phyloP scores from a whole-genome alignment of 1,284 basidiomycete genomes.

The Naganishia liquefaciens region DNA sequence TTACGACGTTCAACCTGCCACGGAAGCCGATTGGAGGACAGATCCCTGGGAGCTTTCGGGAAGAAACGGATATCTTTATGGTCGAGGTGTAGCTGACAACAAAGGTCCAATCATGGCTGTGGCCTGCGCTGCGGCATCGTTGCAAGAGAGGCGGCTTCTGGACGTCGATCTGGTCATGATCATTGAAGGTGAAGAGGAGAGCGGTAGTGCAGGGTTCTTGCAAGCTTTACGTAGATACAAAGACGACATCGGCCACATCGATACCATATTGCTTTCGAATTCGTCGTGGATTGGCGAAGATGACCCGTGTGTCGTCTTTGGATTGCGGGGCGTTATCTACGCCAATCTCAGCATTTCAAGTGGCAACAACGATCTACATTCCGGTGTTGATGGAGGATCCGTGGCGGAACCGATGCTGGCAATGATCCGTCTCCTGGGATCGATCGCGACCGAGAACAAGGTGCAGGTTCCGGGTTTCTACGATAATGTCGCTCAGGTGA shows the following conservation, averaged over 20 bases:
- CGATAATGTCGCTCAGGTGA: conserved; percentile 68
- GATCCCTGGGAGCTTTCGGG: conserved; percentile 82
- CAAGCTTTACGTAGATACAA: conserved; percentile 74
- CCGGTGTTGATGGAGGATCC: conserved; percentile 86
- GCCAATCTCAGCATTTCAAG: conserved; percentile 63
- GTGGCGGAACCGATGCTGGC: conserved; percentile 87
- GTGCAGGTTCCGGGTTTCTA: conserved; percentile 84
- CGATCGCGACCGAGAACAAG: conserved; percentile 63
- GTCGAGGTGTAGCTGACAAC: conserved; percentile 85
- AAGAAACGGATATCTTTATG: conserved; percentile 89
- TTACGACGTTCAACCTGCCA: conserved; percentile 87
- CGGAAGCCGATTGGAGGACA: conserved; percentile 72
- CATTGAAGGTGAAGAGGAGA: conserved; percentile 95
- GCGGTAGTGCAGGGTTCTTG: conserved; percentile 80
- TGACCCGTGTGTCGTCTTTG: conserved; percentile 93
- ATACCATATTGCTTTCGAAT: conserved; percentile 82
- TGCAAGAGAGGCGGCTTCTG: conserved; percentile 71
- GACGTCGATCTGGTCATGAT: conserved; percentile 86
- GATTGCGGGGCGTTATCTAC: conserved; percentile 82
- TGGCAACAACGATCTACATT: conserved; percentile 51
- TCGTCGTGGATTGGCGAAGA: conserved; percentile 96
- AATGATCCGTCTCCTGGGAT: conserved; percentile 80
- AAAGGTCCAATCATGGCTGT: conserved; percentile 91
- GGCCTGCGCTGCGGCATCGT: conserved; percentile 81
- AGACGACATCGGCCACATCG: conserved; percentile 76